phyloP scores from a whole-genome alignment of 139 green algal species.

The Chloropicon primus region DNA sequence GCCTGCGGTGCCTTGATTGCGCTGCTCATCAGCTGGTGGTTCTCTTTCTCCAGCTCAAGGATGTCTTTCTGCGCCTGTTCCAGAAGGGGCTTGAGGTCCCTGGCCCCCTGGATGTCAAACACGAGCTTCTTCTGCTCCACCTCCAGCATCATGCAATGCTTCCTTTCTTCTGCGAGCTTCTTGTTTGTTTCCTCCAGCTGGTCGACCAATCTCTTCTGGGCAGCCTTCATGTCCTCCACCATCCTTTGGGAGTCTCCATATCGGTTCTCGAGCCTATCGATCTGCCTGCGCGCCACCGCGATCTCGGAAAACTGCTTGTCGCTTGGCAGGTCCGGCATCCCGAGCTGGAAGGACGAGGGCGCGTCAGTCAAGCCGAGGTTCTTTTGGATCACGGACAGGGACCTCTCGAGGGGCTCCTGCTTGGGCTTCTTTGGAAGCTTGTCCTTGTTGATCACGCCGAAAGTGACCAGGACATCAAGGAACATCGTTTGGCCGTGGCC shows the following conservation, averaged over 20 bases:
- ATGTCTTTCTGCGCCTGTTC: not conserved
- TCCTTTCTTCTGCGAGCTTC: not conserved
- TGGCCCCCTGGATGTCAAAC: not conserved
- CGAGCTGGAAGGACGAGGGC: not conserved
- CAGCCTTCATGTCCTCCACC: not conserved
- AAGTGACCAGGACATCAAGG: not conserved
- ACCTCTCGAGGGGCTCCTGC: not conserved
- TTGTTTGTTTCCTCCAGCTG: not conserved
- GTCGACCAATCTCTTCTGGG: not conserved
- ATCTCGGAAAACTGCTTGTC: not conserved
- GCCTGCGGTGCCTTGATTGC: not conserved
- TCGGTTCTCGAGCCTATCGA: not conserved
- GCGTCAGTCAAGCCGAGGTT: not conserved
- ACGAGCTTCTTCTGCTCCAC: not conserved
- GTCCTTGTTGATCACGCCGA: not conserved
- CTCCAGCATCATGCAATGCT: not conserved
- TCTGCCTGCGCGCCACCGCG: not conserved
- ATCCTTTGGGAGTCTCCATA: not conserved
- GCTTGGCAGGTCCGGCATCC: not conserved
- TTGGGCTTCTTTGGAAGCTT: not conserved
- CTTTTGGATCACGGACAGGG: not conserved
- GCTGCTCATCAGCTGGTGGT: not conserved
- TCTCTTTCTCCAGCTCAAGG: not conserved
- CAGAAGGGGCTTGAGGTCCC: not conserved
- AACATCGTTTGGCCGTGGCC: not conserved